Percentiles rank a stretch among this genome's conserved stretches.
phyloP scores from a whole-genome alignment of 2,329 filamentous ascomycete genomes.

The Aspergillus ibericus region DNA sequence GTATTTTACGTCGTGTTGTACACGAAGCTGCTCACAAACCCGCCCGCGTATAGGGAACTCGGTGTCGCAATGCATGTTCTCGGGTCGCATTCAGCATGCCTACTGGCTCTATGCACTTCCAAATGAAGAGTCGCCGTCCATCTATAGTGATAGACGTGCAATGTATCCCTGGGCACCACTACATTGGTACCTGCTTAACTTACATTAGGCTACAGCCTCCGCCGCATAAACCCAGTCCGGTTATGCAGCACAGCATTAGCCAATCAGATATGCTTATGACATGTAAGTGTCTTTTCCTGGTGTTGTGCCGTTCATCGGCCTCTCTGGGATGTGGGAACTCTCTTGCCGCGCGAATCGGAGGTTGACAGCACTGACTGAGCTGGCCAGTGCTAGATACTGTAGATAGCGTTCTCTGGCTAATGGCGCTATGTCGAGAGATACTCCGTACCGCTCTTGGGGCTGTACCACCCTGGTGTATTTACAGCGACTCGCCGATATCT shows the following conservation, averaged over 20 bases:
- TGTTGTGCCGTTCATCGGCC: neutral
- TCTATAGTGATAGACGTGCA: neutral
- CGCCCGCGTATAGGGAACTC: neutral
- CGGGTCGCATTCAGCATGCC: neutral
- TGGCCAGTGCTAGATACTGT: neutral
- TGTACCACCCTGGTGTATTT: neutral
- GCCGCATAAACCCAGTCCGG: neutral
- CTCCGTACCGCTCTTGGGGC: neutral
- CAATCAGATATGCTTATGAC: neutral
- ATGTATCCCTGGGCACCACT: neutral
- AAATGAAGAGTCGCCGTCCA: neutral
- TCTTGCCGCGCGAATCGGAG: neutral
- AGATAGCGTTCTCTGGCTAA: neutral
- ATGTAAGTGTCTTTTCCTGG: neutral
- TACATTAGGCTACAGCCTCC: neutral
- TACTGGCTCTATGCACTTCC: neutral
- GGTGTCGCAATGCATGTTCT: neutral
- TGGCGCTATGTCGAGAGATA: neutral
- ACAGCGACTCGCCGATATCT: neutral
- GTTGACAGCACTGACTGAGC: neutral
- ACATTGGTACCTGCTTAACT: neutral
- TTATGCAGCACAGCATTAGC: neutral
- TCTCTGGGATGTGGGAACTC: neutral
- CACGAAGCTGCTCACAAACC: neutral
- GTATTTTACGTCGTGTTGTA: neutral